A percentile compares a stretch with the other conserved stretches of the same genome.
phyloP scores from a whole-genome alignment of 768 basidiomycete species.

The Trametes maxima region DNA sequence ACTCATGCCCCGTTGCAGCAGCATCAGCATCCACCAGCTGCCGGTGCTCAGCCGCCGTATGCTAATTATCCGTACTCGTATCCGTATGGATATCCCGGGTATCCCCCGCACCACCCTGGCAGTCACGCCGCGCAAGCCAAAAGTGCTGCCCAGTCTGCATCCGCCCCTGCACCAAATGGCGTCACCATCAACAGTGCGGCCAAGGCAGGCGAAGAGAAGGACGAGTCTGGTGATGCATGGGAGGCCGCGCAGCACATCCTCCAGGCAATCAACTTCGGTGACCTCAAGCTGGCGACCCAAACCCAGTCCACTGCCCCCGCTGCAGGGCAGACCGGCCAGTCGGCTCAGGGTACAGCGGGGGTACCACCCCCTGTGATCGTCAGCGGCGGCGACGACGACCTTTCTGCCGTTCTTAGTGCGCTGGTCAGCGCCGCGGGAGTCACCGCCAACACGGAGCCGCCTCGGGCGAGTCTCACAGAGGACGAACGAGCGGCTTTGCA shows the following conservation, averaged over 20 bases:
- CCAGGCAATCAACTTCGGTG: slow-evolving; percentile 74
- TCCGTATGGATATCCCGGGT: slow-evolving; percentile 16
- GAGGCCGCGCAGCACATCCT: slow-evolving; percentile 79
- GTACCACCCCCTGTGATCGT: slow-evolving; percentile 16
- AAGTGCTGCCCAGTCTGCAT: slow-evolving; percentile 1
- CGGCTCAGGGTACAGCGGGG: background rate
- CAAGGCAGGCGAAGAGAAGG: slow-evolving; percentile 36
- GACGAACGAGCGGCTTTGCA: slow-evolving; percentile 68
- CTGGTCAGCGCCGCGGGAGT: slow-evolving; percentile 10
- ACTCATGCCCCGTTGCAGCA: slow-evolving; percentile 54
- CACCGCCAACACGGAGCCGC: slow-evolving; percentile 13
- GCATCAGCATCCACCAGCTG: slow-evolving; percentile 26
- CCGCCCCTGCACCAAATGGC: background rate
- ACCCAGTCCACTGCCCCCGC: background rate
- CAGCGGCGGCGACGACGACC: slow-evolving; percentile 19
- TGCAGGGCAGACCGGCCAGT: background rate
- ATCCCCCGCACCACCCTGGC: background rate
- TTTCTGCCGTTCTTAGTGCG: slow-evolving; percentile 9
- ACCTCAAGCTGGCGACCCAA: slow-evolving; percentile 34
- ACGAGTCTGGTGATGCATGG: slow-evolving; percentile 52
- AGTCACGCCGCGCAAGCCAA: slow-evolving; percentile 7
- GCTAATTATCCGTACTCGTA: slow-evolving; percentile 17
- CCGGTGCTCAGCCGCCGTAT: slow-evolving; percentile 15
- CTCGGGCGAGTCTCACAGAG: slow-evolving; percentile 36
- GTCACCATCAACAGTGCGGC: background rate